These are phyloP conservation scores for Linnemannia hyalina DNA, from an alignment of 192 early-diverging fungal genomes.

Conservation along the genomic window DNA sequence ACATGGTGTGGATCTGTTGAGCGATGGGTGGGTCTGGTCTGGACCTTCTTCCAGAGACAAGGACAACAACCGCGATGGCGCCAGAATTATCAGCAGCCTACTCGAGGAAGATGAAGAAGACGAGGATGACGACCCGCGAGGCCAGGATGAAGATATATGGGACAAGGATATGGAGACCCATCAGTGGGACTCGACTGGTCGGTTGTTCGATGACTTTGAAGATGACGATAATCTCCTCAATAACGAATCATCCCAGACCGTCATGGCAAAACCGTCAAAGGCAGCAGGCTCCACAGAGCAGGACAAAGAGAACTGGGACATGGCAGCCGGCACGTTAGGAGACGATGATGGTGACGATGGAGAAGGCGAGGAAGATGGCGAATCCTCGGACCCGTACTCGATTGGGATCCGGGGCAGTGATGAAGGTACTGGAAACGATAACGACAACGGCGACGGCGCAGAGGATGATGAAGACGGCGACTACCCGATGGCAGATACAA, in stretches of 20 bases:
- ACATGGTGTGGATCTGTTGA: slow-evolving; percentile 9
- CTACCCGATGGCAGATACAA: slow-evolving; percentile 9
- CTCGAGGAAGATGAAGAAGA: slow-evolving; percentile 3
- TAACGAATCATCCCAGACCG: background rate
- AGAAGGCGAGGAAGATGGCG: background rate
- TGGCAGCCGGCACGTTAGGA: background rate
- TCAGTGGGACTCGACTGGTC: slow-evolving; percentile 36
- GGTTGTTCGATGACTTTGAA: slow-evolving; percentile 34
- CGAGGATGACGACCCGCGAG: slow-evolving; percentile 5
- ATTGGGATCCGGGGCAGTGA: slow-evolving; percentile 10
- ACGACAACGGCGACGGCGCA: background rate
- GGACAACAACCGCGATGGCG: background rate
- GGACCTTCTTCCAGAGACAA: background rate
- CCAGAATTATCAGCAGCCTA: background rate
- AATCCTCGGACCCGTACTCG: background rate
- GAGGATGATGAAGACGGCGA: slow-evolving; percentile 9
- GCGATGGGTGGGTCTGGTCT: slow-evolving; percentile 40
- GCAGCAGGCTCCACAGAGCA: background rate
- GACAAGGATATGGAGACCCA: slow-evolving; percentile 38
- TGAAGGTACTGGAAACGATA: background rate
- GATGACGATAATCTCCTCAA: background rate
- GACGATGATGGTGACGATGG: slow-evolving; percentile 6
- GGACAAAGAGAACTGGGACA: slow-evolving; percentile 5
- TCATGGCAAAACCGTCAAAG: no score
- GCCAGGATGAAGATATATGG: slow-evolving; percentile 39